phyloP scores from a whole-genome alignment of 495 filamentous ascomycete genomes.

The Tuber melanosporum region DNA sequence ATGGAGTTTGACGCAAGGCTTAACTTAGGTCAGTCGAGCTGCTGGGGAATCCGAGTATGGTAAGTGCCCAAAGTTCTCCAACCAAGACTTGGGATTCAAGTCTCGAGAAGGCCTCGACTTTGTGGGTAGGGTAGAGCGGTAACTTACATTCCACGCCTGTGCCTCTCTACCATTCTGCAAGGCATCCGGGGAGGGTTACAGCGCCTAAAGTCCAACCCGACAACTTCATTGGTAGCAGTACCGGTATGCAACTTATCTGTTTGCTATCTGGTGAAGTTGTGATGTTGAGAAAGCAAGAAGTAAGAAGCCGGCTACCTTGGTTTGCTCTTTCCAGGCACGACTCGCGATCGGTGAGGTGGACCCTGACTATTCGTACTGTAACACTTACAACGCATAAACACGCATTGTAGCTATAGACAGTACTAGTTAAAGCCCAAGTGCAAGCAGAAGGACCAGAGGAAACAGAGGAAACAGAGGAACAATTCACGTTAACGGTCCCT shows the following conservation, averaged over 20 bases:
- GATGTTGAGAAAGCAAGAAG: neutral
- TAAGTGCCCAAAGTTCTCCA: neutral
- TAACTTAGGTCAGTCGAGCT: neutral
- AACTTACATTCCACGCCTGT: neutral
- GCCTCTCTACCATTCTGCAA: neutral
- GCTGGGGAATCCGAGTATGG: neutral
- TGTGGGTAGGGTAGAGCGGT: neutral
- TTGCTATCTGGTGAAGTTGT: neutral
- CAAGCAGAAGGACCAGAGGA: neutral
- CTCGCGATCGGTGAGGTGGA: neutral
- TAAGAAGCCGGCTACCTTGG: neutral
- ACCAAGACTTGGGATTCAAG: neutral
- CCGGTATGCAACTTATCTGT: neutral
- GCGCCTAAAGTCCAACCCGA: neutral
- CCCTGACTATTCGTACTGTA: neutral
- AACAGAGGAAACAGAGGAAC: neutral
- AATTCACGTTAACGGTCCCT: neutral
- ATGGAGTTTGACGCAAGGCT: neutral
- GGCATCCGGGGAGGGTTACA: neutral
- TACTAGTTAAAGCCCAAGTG: neutral
- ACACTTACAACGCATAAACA: neutral
- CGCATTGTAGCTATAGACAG: neutral
- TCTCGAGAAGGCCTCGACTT: neutral
- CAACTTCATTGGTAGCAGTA: neutral
- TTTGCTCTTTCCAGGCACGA: neutral